A percentile compares a stretch with the other conserved stretches of the same genome.
Conservation (phyloP, 495 filamentous ascomycete species). For the Acidiella bohemica region DNA sequence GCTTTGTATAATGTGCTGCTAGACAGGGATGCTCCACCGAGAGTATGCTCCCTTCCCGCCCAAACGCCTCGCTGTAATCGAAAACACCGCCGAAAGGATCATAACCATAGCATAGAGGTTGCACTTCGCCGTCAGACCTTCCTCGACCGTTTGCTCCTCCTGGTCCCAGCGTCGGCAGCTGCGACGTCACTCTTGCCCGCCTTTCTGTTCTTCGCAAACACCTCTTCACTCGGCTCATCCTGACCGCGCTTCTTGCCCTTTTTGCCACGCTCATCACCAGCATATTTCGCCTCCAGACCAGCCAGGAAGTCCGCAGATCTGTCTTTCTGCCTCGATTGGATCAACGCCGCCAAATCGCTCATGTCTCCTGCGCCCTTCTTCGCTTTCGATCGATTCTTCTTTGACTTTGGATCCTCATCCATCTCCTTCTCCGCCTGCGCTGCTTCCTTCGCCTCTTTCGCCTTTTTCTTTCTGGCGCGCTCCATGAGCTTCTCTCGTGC, state of each 20-base stretch:
- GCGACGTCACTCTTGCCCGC: neutral
- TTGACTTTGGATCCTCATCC: slow-evolving; percentile 38
- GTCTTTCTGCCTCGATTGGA: slow-evolving; percentile 41
- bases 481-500: slow-evolving; percentile 13
- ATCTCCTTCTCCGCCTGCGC: slow-evolving; percentile 58
- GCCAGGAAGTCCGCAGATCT: slow-evolving; percentile 46
- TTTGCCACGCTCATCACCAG: slow-evolving; percentile 36
- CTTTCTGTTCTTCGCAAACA: slow-evolving; percentile 42
- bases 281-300: slow-evolving; percentile 62
- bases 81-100: no score
- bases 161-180: slow-evolving; percentile 1
- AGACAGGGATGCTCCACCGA: no score
- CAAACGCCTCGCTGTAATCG: no score
- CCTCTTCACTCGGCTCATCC: slow-evolving; percentile 48
- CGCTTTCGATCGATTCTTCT: slow-evolving; percentile 24
- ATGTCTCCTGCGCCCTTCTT: slow-evolving; percentile 25
- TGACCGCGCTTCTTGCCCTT: slow-evolving; percentile 31
- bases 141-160: slow-evolving; percentile 8
- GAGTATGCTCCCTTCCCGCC: no score
- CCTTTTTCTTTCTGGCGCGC: slow-evolving; percentile 13
- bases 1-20: no score
- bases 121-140: no score
- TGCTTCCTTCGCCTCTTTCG: slow-evolving; percentile 50
- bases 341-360: slow-evolving; percentile 43
- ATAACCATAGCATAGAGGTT: no score